A percentile compares a stretch with the other conserved stretches of the same genome.
phyloP scores from a whole-genome alignment of 148 eudicot species.

The Hydrangea macrophylla region DNA sequence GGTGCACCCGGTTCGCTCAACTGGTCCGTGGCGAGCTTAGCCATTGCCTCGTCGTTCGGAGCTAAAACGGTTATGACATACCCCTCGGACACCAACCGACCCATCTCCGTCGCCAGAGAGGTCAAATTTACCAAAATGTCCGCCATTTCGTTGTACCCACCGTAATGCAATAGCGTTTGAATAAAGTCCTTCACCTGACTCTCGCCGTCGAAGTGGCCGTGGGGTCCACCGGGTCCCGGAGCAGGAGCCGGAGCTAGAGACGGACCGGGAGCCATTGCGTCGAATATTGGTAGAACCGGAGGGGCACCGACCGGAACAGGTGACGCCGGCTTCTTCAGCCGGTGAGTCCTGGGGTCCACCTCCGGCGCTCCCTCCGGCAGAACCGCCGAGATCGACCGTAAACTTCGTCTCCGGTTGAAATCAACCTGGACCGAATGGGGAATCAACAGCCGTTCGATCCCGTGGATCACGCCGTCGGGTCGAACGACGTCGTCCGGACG shows the following conservation, averaged over 20 bases:
- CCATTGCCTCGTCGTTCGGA: constrained; percentile 93
- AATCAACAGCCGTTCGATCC: constrained; percentile 50
- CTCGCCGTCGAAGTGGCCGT: constrained; percentile 75
- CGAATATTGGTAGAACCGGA: constrained; percentile 62
- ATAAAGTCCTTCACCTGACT: constrained; percentile 84
- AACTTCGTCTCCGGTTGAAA: constrained; percentile 59
- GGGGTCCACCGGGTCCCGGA: constrained; percentile 87
- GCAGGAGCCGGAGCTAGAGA: constrained; percentile 90
- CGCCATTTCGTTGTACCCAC: constrained; percentile 87
- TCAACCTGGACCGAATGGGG: constrained; percentile 64
- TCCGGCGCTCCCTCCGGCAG: constrained; percentile 70
- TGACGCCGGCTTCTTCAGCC: constrained; percentile 33
- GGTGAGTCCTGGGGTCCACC: constrained; percentile 60
- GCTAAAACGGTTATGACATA: constrained; percentile 82
- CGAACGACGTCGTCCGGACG: constrained; percentile 47
- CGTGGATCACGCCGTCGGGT: constrained; percentile 87
- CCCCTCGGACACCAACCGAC: constrained; percentile 81
- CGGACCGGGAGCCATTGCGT: constrained; percentile 84
- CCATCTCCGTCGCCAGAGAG: constrained; percentile 86
- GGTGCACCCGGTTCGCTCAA: constrained; percentile 84
- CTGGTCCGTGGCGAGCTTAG: constrained; percentile 62
- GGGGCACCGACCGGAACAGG: constrained; percentile 55
- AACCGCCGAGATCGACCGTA: constrained; percentile 69
- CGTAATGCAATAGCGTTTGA: constrained; percentile 72
- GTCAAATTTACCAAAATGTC: constrained; percentile 85